Base-by-base conservation (phyloP, 2,329 filamentous ascomycete species). In the Ophiostoma himal-ulmi region DNA sequence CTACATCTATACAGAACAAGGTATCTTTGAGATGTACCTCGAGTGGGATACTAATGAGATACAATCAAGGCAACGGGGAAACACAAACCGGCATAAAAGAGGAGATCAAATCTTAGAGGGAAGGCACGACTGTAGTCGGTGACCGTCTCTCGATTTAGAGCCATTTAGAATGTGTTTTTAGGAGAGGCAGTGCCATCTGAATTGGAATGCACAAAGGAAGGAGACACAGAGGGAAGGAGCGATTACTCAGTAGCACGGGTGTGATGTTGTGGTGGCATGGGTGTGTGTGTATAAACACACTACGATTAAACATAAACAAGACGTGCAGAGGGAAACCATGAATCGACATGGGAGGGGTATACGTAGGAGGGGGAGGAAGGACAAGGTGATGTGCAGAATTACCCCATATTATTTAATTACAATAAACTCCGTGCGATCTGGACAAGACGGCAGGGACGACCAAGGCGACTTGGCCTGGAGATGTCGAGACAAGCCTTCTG, bases 81-180 rank as follows among this genome's bases (percentile, higher is more conserved):
- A 36, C 62, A 65, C 62, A 65, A 65, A 65, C 62, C 62, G 62
- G 34, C 62, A 39, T n/a, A 65, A 65, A 65, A 65, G 62, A 65
- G 62, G 62, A 64, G 62, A 65, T 13, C 36, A 37, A 37, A 65
- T 64, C 30, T 64, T 64, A 62, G 1, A 34, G 26, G n/a, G 44
- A 52, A 52, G 44, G 44, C 44, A 52, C 44, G 44, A 52, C 44
- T 20, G 44, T 20, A 13, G 39, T 30, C 3, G 30, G 30, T 30
- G 30, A 30, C 30, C 4, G 30, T 30, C 30, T 30, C 30, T 30
- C 30, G 2, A 30, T 30, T 30, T 30, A 1, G 26, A 30, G 26
- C 26, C 26, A 30, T 30, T 30, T 30, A 30, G 26, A n/a, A n/a
- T 30, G 3, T 30, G 26, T 30, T 30, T 30, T 30, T 30, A 30